These are phyloP conservation scores for Blastocystis sp. DNA, from an alignment of 352 stramenopile genomes.

Conservation along the genomic window DNA sequence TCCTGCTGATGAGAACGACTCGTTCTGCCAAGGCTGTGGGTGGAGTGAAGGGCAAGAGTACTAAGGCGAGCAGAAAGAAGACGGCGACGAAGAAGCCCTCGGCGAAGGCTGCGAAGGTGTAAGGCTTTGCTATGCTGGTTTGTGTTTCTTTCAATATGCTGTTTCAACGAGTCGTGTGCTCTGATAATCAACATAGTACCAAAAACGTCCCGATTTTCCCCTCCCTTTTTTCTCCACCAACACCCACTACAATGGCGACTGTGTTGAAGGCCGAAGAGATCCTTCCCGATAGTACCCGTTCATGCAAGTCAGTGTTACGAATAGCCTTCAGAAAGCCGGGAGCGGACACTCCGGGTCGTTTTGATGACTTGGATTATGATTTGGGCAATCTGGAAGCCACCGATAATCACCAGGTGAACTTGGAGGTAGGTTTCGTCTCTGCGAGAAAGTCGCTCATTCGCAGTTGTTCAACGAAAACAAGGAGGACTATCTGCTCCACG, in stretches of 20 bases:
- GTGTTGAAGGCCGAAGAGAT: conserved; percentile 54
- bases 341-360: conserved; percentile 54
- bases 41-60: too few species aligned
- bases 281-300: conserved; percentile 11
- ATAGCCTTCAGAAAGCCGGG: conserved; percentile 51
- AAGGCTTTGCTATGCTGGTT: too few species aligned
- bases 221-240: neutral
- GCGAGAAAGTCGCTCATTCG: neutral
- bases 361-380: conserved; percentile 82
- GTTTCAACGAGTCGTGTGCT: too few species aligned
- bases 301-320: too few species aligned
- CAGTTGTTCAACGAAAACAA: conserved; percentile 73
- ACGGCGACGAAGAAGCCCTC: too few species aligned
- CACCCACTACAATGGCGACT: conserved; percentile 23
- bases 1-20: too few species aligned
- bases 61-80: too few species aligned
- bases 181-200: too few species aligned
- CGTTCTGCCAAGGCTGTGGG: too few species aligned
- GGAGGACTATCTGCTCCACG: conserved; percentile 82
- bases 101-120: too few species aligned
- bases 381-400: conserved; percentile 83
- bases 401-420: conserved; percentile 82
- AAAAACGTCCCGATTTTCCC: too few species aligned
- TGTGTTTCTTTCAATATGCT: too few species aligned
- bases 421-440: conserved; percentile 73